Base-by-base conservation (phyloP, 805 yeast species). In the Teunomyces kruisii region DNA sequence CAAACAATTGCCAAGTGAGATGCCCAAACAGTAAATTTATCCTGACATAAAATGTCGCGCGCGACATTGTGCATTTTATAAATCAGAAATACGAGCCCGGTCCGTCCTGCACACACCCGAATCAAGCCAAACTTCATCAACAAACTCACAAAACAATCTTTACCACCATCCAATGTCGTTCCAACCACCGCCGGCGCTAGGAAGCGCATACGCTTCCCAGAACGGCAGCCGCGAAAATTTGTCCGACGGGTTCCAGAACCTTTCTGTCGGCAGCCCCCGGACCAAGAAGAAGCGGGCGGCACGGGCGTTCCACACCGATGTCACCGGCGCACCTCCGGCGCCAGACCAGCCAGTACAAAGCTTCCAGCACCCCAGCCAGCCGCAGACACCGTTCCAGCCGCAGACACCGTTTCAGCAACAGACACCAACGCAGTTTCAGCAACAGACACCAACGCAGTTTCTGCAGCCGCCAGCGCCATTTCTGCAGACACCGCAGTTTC, bases 271-370 rank as follows among this genome's bases (percentile, higher is more conserved):
- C 32, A 43, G 47, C 9, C 45, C 47, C 14, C 24, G 29, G 13
- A 15, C 50, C 28, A 63, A 62, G 53, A 62, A 62, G 43, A 66
- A 65, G 44, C 50, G 68, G 46, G 50, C 60, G 4, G 62, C 53
- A 9, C 49, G 72, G 48, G 70, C 70, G 4, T 64, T 48, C 48
- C 69, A 64, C 44, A 46, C 60, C 19, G 65, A 57, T 19, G 56
- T 52, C 40, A 48, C 42, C 46, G 19, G 26, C 19, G 22, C 43
- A 19, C 12, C 32, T 10, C 32, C 13, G 26, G 29, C 36, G 22
- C 44, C 40, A n/a, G 16, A 12, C 6, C 27, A 32, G 9, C 32
- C 38, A 26, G 37, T 26, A 14, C 38, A 13, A 17, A 19, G 19
- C 24, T 22, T 19, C 32, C 31, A 9, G 29, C 31, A n/a, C 17